Base-by-base conservation (phyloP, 768 basidiomycete genomes). In the Suillus occidentalis region DNA sequence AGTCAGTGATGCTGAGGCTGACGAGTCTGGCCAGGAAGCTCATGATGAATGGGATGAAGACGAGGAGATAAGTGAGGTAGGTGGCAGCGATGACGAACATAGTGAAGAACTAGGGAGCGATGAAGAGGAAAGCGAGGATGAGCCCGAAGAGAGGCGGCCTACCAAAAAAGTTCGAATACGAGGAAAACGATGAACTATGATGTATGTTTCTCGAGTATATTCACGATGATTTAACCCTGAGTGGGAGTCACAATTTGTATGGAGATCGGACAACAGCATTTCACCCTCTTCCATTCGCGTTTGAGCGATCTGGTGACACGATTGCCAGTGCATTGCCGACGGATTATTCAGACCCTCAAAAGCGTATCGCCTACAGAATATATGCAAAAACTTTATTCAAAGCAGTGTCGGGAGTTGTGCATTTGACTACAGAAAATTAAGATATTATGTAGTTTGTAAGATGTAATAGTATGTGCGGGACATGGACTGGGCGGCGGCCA, bases 41-140 rank as follows among this genome's bases (percentile, higher is more conserved):
- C 79, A 80, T 8, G 75, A 78, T 66, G 74, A 69, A 28, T 82
- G 85, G 82, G 85, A 89, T 64, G 87, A 85, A 18, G 86, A 89
- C 36, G 88, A 88, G 68, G 88, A 88, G 69, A 82, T 86, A 63
- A 87, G 84, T 50, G 88, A 88, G 37, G 84, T 80, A 6, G 80
- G 82, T 67, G 81, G 81, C 20, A 77, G 75, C 10, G 83, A 78
- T 61, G 80, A 77, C 34, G 76, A 76, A 25, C 80, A 75, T 20
- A 75, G 65, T n/a, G 74, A 69, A 7, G 20, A 81, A 45, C 68
- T 66, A 16, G 83, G 82, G 62, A 82, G 80, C 67, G 79, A 55
- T n/a, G 53, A 55, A 13, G 53, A 55, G 52, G 31, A 73, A 34
- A 83, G 80, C 57, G 80, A 81, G 61, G 82, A 83, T 45, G 87